These are phyloP conservation scores for Quercus phellos DNA, from an alignment of 331 rosid genomes.

Conservation along the genomic window DNA sequence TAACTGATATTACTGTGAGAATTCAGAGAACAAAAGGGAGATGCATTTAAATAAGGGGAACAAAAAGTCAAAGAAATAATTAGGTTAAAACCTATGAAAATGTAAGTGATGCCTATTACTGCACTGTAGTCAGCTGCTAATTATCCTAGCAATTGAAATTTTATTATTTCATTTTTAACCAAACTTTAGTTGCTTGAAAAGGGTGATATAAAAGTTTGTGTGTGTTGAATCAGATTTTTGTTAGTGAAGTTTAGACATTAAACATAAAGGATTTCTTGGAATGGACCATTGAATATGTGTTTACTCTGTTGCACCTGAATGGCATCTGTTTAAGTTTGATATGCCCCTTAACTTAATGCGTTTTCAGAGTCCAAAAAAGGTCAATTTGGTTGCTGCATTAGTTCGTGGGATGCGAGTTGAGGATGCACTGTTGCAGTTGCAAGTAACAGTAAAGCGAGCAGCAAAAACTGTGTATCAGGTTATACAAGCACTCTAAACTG, in stretches of 20 bases:
- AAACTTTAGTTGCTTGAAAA: neutral
- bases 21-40: neutral
- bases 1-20: neutral
- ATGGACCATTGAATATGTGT: no score
- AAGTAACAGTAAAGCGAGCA: conserved; percentile 83
- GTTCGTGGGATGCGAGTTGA: conserved; percentile 98
- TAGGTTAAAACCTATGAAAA: neutral
- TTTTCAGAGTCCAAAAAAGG: conserved; percentile 84
- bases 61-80: no score
- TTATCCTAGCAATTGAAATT: neutral
- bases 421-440: conserved; percentile 90
- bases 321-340: neutral
- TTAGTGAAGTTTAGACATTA: no score
- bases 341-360: neutral
- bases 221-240: neutral
- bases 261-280: no score
- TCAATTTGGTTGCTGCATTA: conserved; percentile 89
- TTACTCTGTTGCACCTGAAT: neutral
- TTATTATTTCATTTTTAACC: neutral
- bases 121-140: neutral
- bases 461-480: conserved; percentile 93
- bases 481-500: conserved; percentile 15
- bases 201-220: neutral
- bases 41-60: neutral
- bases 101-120: neutral